Conservation (phyloP, 2,329 filamentous ascomycete genomes). For the Cercospora sp. region DNA sequence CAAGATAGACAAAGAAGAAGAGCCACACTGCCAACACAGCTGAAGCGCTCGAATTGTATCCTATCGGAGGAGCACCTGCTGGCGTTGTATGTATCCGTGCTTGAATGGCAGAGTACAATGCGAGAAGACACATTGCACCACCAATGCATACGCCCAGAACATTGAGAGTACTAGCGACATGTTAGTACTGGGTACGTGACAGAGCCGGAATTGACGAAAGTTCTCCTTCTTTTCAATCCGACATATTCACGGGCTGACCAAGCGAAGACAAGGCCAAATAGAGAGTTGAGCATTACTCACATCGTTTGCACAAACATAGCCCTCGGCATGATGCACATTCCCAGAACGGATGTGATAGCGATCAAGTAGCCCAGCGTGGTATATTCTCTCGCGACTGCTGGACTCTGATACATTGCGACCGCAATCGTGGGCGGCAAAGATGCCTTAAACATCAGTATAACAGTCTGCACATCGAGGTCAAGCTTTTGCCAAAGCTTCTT, state of each 20-base stretch:
- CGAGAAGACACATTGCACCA: slow-evolving; percentile 60
- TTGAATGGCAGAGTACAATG: slow-evolving; percentile 64
- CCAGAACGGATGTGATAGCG: slow-evolving; percentile 64
- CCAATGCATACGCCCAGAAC: slow-evolving; percentile 58
- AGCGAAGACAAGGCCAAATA: background rate
- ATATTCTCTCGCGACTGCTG: slow-evolving; percentile 53
- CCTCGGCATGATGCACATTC: slow-evolving; percentile 65
- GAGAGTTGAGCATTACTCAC: slow-evolving; percentile 43
- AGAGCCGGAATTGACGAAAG: background rate
- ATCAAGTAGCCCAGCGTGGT: slow-evolving; percentile 62
- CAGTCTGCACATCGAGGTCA: slow-evolving; percentile 35
- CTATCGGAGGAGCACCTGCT: slow-evolving; percentile 32
- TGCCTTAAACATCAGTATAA: slow-evolving; percentile 40
- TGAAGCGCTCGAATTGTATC: slow-evolving; percentile 71
- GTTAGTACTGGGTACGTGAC: slow-evolving; percentile 22
- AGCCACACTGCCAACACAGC: slow-evolving; percentile 71
- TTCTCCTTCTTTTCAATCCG: background rate
- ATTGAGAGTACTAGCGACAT: slow-evolving; percentile 64
- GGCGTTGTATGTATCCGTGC: slow-evolving; percentile 61
- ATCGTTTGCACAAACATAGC: slow-evolving; percentile 71
- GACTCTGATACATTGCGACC: slow-evolving; percentile 47
- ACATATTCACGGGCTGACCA: too few species aligned
- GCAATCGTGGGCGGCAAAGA: slow-evolving; percentile 39
- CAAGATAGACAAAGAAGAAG: slow-evolving; percentile 67
- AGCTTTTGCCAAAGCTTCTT: slow-evolving; percentile 35